Conservation (phyloP, 2,329 filamentous ascomycete species). For the Ascochyta koolunga region DNA sequence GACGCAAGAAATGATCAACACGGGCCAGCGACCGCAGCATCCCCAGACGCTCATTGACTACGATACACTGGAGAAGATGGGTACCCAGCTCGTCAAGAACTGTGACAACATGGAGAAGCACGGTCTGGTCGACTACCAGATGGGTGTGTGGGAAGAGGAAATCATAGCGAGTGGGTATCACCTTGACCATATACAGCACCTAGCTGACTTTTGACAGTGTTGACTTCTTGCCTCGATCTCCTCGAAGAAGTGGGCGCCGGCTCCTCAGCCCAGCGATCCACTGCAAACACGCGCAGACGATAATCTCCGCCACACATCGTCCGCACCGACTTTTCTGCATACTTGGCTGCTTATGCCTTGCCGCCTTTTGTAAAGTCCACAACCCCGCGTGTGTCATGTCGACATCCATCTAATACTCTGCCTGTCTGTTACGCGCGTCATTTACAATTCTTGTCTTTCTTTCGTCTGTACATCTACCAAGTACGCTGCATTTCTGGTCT, state of each 20-base stretch:
- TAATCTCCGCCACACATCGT: slow-evolving; percentile 22
- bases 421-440: slow-evolving; percentile 5
- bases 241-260: slow-evolving; percentile 52
- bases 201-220: slow-evolving; percentile 49
- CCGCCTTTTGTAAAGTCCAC: slow-evolving; percentile 17
- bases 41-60: slow-evolving; percentile 70
- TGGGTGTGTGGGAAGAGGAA: slow-evolving; percentile 93
- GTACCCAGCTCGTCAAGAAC: slow-evolving; percentile 77
- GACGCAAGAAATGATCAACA: slow-evolving; percentile 63
- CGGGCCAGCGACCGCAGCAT: slow-evolving; percentile 62
- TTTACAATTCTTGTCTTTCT: slow-evolving; percentile 9
- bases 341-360: slow-evolving; percentile 18
- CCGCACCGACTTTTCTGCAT: not conserved
- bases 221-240: slow-evolving; percentile 61
- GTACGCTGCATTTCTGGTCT: slow-evolving; percentile 22
- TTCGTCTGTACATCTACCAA: slow-evolving; percentile 39
- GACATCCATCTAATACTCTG: slow-evolving; percentile 19
- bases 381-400: slow-evolving; percentile 8
- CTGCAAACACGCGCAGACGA: slow-evolving; percentile 43
- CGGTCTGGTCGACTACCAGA: slow-evolving; percentile 96
- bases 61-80: slow-evolving; percentile 77
- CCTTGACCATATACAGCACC: not conserved
- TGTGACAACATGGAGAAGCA: slow-evolving; percentile 88
- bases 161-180: slow-evolving; percentile 76
- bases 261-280: slow-evolving; percentile 38